Percentiles rank a stretch among this genome's conserved stretches.
Conservation (phyloP, 1,139 yeast species). For the Geotrichum armillariae region DNA sequence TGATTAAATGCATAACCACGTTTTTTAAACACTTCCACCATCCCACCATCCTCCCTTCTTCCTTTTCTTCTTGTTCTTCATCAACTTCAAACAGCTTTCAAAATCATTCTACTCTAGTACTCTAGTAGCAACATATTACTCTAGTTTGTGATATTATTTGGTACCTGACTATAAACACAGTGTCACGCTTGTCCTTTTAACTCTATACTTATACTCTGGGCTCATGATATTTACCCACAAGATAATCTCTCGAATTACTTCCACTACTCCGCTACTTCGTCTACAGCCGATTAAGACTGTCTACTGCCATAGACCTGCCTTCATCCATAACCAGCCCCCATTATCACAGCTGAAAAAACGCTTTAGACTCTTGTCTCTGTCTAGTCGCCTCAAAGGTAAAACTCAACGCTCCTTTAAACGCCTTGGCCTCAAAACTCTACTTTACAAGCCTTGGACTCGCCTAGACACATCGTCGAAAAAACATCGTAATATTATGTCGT, state of each 20-base stretch:
- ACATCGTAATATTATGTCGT: slow-evolving; percentile 5
- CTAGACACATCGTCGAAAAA: neutral
- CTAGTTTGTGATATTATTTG: no score
- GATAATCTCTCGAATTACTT: neutral
- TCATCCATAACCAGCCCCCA: neutral
- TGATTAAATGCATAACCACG: no score
- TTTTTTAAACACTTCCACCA: no score
- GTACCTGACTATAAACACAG: no score
- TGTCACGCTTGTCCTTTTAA: no score
- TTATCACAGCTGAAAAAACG: neutral
- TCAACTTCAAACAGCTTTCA: no score
- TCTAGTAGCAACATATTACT: no score
- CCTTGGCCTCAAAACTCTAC: neutral
- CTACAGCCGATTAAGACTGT: no score
- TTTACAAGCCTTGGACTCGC: slow-evolving; percentile 7
- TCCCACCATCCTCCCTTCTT: no score
- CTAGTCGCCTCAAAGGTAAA: neutral
- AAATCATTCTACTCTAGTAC: no score
- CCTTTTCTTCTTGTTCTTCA: no score
- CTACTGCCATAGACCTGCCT: neutral
- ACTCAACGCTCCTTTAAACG: neutral
- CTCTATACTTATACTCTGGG: no score
- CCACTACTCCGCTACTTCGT: slow-evolving; percentile 1
- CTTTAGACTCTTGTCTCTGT: neutral
- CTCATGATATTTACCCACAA: neutral